Base-by-base conservation (phyloP, 2,329 filamentous ascomycete species). In the Diaporthe helianthi region DNA sequence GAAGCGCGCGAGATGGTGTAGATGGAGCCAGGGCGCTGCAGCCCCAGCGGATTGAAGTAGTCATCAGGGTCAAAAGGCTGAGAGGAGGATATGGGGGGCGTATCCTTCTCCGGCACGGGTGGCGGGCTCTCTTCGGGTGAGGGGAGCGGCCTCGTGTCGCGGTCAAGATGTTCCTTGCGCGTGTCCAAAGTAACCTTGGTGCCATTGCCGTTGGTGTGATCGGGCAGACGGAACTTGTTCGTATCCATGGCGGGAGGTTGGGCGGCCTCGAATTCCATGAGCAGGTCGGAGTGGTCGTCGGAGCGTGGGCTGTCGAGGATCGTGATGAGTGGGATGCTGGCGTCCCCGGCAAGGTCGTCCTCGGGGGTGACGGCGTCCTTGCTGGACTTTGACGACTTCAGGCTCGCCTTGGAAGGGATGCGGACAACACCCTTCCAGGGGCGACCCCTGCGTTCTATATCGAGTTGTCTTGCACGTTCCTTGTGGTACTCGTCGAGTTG, bases 1-100 rank as follows among this genome's bases (percentile, higher is more conserved):
- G 95, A 98, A 41, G 92, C 92, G 53, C 95, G 89, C 2, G 94
- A 97, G 69, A 99, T 87, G 1, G 96, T 97, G 80, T 97, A 98
- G 74, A 98, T 94, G 44, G 95, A 98, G 51, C 92, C 92, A 4
- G 94, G 86, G 15, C 94, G 87, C 69, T 87, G 88, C 54, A 89
- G 83, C 26, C 87, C 87, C 52, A 89, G 84, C 5, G 89, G 87
- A 46, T 90, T 89, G 78, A 93, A 93, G 78, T 92, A 92, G 46
- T 86, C 83, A 47, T 84, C 81, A 38, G 86, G 80, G 67, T 87
- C 85, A 52, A 84, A 80, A 67, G 63, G 70, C 60, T 24, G 72
- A 67, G 46, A 65, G 58, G 76, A 68, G 58, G 76, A 68, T 2
- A 77, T 81, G 49, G 84, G 83, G 24, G 84, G 85, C 8, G 81